These are phyloP conservation scores for Vitis riparia DNA, from an alignment of 164 flowering plant species.

Conservation along the genomic window DNA sequence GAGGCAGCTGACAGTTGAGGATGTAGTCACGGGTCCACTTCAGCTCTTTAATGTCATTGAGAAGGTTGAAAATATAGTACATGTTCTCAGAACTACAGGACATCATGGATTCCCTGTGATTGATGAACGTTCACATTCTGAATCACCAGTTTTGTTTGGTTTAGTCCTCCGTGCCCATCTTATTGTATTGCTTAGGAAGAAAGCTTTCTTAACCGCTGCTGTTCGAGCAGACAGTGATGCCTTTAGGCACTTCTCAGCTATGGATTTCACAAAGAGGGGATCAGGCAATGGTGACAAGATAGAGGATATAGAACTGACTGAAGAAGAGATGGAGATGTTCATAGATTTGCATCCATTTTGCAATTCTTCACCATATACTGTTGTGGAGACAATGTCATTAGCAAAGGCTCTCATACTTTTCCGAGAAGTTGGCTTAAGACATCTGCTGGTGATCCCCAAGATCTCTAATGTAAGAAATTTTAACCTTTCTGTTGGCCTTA, in stretches of 20 bases:
- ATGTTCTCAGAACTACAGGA: conserved; percentile 58
- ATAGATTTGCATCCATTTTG: conserved; percentile 85
- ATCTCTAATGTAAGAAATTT: conserved; percentile 55
- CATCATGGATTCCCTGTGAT: conserved; percentile 92
- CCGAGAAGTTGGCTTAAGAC: conserved; percentile 86
- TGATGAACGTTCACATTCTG: conserved; percentile 64
- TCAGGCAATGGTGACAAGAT: conserved; percentile 50
- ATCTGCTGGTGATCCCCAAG: conserved; percentile 82
- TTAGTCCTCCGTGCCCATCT: conserved; percentile 76
- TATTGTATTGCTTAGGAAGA: conserved; percentile 62
- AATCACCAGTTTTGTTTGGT: conserved; percentile 61
- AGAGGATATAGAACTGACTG: conserved; percentile 62
- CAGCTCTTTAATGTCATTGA: conserved; percentile 70
- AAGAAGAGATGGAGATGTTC: conserved; percentile 90
- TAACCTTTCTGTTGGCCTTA: not conserved
- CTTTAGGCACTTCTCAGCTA: conserved; percentile 40
- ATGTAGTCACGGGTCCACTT: conserved; percentile 81
- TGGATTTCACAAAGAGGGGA: conserved; percentile 82
- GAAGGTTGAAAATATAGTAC: conserved; percentile 71
- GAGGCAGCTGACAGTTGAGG: conserved; percentile 78
- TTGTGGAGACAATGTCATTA: conserved; percentile 88
- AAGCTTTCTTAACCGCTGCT: conserved; percentile 45
- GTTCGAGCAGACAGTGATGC: conserved; percentile 28
- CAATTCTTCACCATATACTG: conserved; percentile 88
- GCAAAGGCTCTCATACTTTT: conserved; percentile 86